Conservation (phyloP, 2,329 filamentous ascomycete species). For the Dactylellina drechsleri region DNA sequence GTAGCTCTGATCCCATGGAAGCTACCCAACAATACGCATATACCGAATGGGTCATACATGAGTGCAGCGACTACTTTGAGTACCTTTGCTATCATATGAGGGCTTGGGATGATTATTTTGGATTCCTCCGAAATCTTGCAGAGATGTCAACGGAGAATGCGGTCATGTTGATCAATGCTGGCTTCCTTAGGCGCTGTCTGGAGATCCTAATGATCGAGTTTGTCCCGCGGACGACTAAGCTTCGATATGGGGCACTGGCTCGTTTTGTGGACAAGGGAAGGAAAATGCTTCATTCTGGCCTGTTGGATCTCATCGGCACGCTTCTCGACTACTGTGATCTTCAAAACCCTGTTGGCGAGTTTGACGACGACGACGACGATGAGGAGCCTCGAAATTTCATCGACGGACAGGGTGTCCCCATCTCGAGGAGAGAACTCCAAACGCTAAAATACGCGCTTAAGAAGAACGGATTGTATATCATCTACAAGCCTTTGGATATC, state of each 20-base stretch:
- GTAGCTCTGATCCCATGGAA: conserved; percentile 32
- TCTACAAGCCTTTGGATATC: conserved; percentile 51
- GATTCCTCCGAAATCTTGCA: conserved; percentile 74
- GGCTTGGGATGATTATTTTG: conserved; percentile 81
- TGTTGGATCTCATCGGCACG: conserved; percentile 57
- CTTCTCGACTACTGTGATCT: conserved; percentile 48
- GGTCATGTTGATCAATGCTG: conserved; percentile 69
- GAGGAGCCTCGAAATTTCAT: conserved; percentile 26
- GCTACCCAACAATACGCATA: conserved; percentile 41
- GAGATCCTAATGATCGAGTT: conserved; percentile 72
- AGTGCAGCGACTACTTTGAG: conserved; percentile 55
- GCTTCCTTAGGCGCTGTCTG: conserved; percentile 70
- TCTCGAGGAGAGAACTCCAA: conserved; percentile 25
- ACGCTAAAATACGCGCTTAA: conserved; percentile 32
- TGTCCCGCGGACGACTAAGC: conserved; percentile 63
- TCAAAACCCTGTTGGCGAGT: conserved; percentile 28
- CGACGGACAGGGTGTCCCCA: conserved; percentile 37
- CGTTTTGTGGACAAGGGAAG: conserved; percentile 64
- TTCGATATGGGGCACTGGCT: conserved; percentile 64
- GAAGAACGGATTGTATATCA: conserved; percentile 50
- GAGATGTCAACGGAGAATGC: conserved; percentile 71
- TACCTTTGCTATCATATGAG: conserved; percentile 68
- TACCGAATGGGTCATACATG: conserved; percentile 55
- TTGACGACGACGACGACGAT: conserved; percentile 48
- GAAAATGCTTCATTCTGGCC: conserved; percentile 63